These are phyloP conservation scores for Diddensiella transvaalensis DNA, from an alignment of 805 yeast genomes.

Conservation along the genomic window DNA sequence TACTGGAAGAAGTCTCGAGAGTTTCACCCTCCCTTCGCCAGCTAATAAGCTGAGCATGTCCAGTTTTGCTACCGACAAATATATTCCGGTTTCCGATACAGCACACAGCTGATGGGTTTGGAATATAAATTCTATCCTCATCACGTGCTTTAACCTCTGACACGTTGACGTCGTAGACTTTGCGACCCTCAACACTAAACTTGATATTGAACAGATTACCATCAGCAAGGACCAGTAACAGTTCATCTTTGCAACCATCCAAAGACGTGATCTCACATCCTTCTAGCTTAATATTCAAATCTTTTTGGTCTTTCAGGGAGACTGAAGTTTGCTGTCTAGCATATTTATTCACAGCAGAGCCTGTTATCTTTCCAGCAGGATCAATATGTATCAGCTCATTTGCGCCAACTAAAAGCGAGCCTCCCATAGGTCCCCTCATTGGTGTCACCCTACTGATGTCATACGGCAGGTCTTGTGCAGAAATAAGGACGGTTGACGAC, in stretches of 20 bases:
- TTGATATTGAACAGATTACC: constrained; percentile 43
- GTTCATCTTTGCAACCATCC: constrained; percentile 32
- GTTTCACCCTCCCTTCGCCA: constrained; percentile 30
- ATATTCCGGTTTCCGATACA: constrained; percentile 42
- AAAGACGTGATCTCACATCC: constrained; percentile 41
- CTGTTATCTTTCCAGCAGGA: constrained; percentile 63
- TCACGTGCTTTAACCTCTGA: constrained; percentile 6
- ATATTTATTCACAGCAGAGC: constrained; percentile 59
- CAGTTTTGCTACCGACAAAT: constrained; percentile 59
- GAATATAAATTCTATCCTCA: constrained; percentile 20
- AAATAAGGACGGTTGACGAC: constrained; percentile 63
- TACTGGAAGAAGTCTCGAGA: background rate
- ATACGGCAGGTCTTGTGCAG: constrained; percentile 64
- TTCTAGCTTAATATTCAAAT: constrained; percentile 53
- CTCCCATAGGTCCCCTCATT: constrained; percentile 61
- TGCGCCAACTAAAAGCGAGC: constrained; percentile 65
- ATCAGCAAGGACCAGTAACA: constrained; percentile 39
- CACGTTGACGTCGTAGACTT: constrained; percentile 30
- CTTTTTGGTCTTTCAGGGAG: constrained; percentile 45
- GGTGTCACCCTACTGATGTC: constrained; percentile 67
- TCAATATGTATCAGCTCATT: constrained; percentile 79
- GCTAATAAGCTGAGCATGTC: constrained; percentile 53
- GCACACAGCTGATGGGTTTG: constrained; percentile 42
- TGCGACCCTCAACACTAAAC: constrained; percentile 39
- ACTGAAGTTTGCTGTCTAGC: constrained; percentile 41